A percentile compares a stretch with the other conserved stretches of the same genome.
phyloP scores from a whole-genome alignment of 805 yeast genomes.

The Candida odintsovae region DNA sequence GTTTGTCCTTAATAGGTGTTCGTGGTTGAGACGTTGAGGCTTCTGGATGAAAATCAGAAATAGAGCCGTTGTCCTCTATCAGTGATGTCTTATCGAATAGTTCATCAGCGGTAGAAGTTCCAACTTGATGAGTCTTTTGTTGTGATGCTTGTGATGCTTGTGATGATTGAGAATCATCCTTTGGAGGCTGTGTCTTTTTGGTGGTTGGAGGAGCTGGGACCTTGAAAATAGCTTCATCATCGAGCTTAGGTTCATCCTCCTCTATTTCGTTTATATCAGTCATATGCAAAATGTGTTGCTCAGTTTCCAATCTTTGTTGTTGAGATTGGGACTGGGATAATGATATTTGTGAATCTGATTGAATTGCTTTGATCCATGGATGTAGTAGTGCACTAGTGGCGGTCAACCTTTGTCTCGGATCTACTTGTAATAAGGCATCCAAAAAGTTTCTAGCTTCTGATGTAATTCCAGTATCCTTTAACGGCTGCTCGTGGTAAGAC shows the following conservation, averaged over 20 bases:
- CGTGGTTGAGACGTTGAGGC: not conserved
- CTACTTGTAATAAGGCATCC: conserved; percentile 63
- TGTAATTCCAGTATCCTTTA: conserved; percentile 62
- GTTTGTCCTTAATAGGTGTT: conserved; percentile 1
- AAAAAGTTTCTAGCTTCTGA: conserved; percentile 69
- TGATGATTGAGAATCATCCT: conserved; percentile 5
- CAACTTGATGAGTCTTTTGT: conserved; percentile 1
- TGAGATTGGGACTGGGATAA: conserved; percentile 69
- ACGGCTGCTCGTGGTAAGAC: conserved; percentile 70
- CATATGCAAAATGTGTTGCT: conserved; percentile 12
- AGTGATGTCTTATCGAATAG: conserved; percentile 19
- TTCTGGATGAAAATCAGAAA: not conserved
- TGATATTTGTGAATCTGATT: conserved; percentile 38
- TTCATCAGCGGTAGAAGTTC: conserved; percentile 9
- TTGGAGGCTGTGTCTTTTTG: not conserved
- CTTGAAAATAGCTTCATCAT: conserved; percentile 17
- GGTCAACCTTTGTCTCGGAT: conserved; percentile 65
- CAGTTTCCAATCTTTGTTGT: conserved; percentile 41
- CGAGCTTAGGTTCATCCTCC: conserved; percentile 1
- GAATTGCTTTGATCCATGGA: conserved; percentile 59
- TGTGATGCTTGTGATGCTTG: conserved; percentile 9
- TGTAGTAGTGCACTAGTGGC: conserved; percentile 75
- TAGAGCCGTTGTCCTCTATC: conserved; percentile 5
- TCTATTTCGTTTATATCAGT: conserved; percentile 1
- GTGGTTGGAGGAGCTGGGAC: conserved; percentile 15